These are phyloP conservation scores for Kodamaea nitidulidarum DNA, from an alignment of 805 yeast genomes.

Conservation along the genomic window DNA sequence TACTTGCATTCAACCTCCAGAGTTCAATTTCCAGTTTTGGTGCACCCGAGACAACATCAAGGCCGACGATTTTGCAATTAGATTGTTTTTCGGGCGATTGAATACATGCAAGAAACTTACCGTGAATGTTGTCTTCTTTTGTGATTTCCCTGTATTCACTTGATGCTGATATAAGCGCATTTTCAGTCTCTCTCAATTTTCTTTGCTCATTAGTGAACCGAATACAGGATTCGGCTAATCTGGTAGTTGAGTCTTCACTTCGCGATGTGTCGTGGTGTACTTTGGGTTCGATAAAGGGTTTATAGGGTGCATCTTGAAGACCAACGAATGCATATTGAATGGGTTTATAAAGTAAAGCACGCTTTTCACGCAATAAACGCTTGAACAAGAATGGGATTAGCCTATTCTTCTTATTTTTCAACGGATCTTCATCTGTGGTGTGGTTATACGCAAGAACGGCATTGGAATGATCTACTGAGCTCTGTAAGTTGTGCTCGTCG, in stretches of 20 bases:
- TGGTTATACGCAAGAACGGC: background rate
- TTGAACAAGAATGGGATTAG: background rate
- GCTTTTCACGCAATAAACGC: slow-evolving; percentile 12
- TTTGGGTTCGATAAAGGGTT: slow-evolving; percentile 12
- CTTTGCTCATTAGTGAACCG: slow-evolving; percentile 18
- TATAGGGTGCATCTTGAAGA: slow-evolving; percentile 15
- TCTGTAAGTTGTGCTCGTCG: background rate
- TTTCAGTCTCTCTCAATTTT: slow-evolving; percentile 14
- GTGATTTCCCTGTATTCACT: background rate
- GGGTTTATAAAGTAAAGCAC: slow-evolving; percentile 20
- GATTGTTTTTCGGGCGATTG: background rate
- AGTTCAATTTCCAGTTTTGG: slow-evolving; percentile 1
- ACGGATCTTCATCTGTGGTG: background rate
- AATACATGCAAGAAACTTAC: slow-evolving; percentile 6
- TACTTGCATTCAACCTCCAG: background rate
- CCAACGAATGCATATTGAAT: slow-evolving; percentile 23
- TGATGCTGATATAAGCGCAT: slow-evolving; percentile 9
- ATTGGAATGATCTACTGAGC: background rate
- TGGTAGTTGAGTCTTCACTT: background rate
- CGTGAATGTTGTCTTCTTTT: slow-evolving; percentile 5
- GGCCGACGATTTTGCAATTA: background rate
- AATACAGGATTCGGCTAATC: slow-evolving; percentile 8
- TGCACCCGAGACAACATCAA: background rate
- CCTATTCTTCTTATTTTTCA: background rate
- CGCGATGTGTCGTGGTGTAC: background rate